Conservation (phyloP, 164 flowering plant genomes). For the Vitis riparia region DNA sequence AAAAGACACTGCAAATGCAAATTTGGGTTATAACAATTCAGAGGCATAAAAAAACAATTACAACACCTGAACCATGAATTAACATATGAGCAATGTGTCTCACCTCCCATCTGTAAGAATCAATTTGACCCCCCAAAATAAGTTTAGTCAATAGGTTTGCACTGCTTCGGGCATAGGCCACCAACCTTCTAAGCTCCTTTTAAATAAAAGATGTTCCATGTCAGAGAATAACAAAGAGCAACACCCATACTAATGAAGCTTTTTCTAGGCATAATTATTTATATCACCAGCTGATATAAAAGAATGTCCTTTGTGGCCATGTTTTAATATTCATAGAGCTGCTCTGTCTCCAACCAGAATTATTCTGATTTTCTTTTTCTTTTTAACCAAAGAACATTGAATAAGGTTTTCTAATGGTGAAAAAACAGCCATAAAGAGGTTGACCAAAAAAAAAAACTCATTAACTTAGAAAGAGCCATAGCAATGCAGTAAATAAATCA, state of each 20-base stretch:
- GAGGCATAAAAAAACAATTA: background rate
- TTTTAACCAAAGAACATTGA: too few relatives aligned
- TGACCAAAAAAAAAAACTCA: background rate
- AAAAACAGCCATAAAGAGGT: background rate
- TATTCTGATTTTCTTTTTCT: too few relatives aligned
- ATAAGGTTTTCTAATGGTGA: too few relatives aligned
- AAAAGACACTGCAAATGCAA: conserved; percentile 68
- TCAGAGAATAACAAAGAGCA: too few relatives aligned
- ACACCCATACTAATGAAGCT: too few relatives aligned
- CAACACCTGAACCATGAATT: too few relatives aligned
- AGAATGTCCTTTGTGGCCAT: too few relatives aligned
- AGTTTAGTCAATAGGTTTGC: conserved; percentile 66
- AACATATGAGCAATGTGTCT: conserved; percentile 8
- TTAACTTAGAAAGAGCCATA: background rate
- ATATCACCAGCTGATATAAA: too few relatives aligned
- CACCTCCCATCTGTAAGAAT: conserved; percentile 83
- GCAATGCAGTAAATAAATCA: background rate
- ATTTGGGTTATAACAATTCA: background rate
- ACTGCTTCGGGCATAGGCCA: conserved; percentile 86
- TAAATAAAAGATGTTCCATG: conserved; percentile 5
- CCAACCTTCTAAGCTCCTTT: conserved; percentile 79
- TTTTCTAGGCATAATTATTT: too few relatives aligned
- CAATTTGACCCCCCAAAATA: conserved; percentile 47
- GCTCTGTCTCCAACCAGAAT: too few relatives aligned
- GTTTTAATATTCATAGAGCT: too few relatives aligned